Evolutionary conservation across 805 yeast genomes (phyloP), one percentile per base, ranked within the genome.

Genomic region (Myxozyma melibiosi): DNA sequence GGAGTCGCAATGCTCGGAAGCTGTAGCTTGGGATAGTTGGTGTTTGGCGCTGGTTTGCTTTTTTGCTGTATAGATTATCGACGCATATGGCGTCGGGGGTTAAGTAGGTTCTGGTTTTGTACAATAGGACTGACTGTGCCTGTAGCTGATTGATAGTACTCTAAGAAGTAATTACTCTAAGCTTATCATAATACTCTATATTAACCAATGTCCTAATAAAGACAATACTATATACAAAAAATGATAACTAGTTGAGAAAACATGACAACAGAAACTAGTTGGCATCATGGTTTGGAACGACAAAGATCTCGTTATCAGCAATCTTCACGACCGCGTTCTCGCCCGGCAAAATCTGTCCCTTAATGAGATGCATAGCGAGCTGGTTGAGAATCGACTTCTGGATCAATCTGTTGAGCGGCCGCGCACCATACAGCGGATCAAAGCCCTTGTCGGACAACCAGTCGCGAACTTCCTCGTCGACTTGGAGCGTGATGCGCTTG

Each of bases 351-450:
- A 92, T 78, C 66, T 87, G 87, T 2, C 97, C 97, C 68, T 84
- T 84, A 61, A 94, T 81, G 77, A 94, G 70, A 66, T 80, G 75
- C 67, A 82, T 78, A 2, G 98, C 96, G 81, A 94, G 79, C 24
- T 97, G 96, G 70, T 91, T 91, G 71, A 94, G 77, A n/a, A 94
- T 70, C 61, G 80, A 74, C 75, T 86, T 88, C 71, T 90, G 96
- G 58, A 92, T 84, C 51, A 90, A 79, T 67, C 99, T 82, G 76
- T 94, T 92, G 71, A 94, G 79, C 9, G 99, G 99, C 69, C 99
- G 82, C 0, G 99, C 99, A 65, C 99, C 99, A 68, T 92, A 94
- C 41, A 85, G 72, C 31, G 89, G 88, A 68, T 92, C 97, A 70
- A 92, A 94, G 2, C 99, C 99, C 63, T 86, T 78, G 28, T 85